Evolutionary conservation across 306 rosid species (phyloP).

Genomic region (Medicago truncatula): MtrunA17r5.0-ANR NC_053047.1:36355001-36355500

Average conservation of each 20-base stretch:
- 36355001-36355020: slow-evolving; percentile 13
- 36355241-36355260: slow-evolving; percentile 19
- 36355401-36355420: slow-evolving; percentile 1
- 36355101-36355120: slow-evolving; percentile 59
- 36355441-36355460: too few relatives aligned
- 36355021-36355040: slow-evolving; percentile 22
- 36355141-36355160: slow-evolving; percentile 6
- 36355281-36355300: slow-evolving; percentile 37
- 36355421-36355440: too few relatives aligned
- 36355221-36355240: slow-evolving; percentile 24
- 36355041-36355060: slow-evolving; percentile 13
- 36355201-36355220: slow-evolving; percentile 48
- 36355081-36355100: slow-evolving; percentile 43
- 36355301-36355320: slow-evolving; percentile 37
- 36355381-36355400: slow-evolving; percentile 14
- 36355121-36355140: slow-evolving; percentile 50
- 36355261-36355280: slow-evolving; percentile 32
- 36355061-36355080: slow-evolving; percentile 34
- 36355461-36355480: background rate
- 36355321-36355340: slow-evolving; percentile 30
- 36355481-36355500: background rate
- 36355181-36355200: slow-evolving; percentile 50
- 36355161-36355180: slow-evolving; percentile 26
- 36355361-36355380: slow-evolving; percentile 20
- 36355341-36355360: slow-evolving; percentile 21